Evolutionary conservation across 768 basidiomycete genomes (phyloP).

Genomic region (Lentinus brumalis): DNA sequence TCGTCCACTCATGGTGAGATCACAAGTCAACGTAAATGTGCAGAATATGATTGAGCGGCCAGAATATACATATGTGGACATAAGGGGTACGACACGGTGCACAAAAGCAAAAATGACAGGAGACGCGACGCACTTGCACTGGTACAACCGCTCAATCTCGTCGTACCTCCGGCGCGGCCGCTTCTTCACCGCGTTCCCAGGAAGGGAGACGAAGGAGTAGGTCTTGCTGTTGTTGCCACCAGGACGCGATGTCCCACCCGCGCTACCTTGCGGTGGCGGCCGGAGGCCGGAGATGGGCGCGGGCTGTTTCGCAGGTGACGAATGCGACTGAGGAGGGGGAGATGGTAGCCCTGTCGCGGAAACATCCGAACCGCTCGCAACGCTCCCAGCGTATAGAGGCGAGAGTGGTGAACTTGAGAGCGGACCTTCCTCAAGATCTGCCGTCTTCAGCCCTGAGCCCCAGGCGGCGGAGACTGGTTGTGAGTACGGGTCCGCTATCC

Average conservation of each 20-base stretch:
- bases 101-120: neutral
- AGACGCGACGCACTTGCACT: slow-evolving; percentile 63
- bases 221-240: slow-evolving; percentile 54
- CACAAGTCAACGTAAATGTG: slow-evolving; percentile 1
- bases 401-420: slow-evolving; percentile 21
- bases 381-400: slow-evolving; percentile 20
- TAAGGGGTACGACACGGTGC: neutral
- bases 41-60: slow-evolving; percentile 19
- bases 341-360: slow-evolving; percentile 18
- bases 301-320: slow-evolving; percentile 3
- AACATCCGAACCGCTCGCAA: slow-evolving; percentile 22
- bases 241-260: slow-evolving; percentile 9
- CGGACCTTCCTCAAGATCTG: slow-evolving; percentile 20
- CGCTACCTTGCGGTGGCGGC: neutral
- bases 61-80: neutral
- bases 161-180: slow-evolving; percentile 86
- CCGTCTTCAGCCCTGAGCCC: slow-evolving; percentile 16
- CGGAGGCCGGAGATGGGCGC: slow-evolving; percentile 4
- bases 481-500: slow-evolving; percentile 10
- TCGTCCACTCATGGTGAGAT: neutral
- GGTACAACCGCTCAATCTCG: slow-evolving; percentile 93
- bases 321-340: slow-evolving; percentile 11
- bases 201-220: slow-evolving; percentile 80
- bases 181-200: slow-evolving; percentile 81
- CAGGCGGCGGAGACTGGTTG: slow-evolving; percentile 9